phyloP scores from a whole-genome alignment of 139 green algal species.

The Diplosphaera chodatii region DNA sequence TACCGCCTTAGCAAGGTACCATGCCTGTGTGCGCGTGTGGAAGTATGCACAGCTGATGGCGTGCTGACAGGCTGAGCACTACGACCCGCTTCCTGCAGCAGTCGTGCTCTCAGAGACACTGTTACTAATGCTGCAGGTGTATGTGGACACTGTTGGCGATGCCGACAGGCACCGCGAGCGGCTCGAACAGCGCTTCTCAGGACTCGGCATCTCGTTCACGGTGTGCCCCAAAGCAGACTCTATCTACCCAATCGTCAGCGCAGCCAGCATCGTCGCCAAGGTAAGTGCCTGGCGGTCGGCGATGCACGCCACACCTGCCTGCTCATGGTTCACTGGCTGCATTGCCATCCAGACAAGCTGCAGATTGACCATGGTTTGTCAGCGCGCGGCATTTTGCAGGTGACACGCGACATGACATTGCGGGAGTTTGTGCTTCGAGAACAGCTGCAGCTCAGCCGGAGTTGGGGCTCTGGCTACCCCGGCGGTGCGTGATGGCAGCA shows the following conservation, averaged over 20 bases:
- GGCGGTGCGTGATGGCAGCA: too few relatives aligned
- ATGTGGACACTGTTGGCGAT: conserved; percentile 92
- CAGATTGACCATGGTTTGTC: too few relatives aligned
- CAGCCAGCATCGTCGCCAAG: conserved; percentile 92
- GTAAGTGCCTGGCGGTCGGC: conserved; percentile 35
- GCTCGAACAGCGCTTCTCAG: conserved; percentile 49
- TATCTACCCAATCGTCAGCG: conserved; percentile 85
- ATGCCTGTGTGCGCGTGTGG: too few relatives aligned
- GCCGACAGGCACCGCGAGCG: conserved; percentile 50
- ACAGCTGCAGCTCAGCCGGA: background rate
- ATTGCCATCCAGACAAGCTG: too few relatives aligned
- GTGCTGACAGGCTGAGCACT: too few relatives aligned
- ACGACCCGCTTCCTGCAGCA: too few relatives aligned
- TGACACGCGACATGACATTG: conserved; percentile 38
- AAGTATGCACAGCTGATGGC: too few relatives aligned
- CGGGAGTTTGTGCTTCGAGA: conserved; percentile 11
- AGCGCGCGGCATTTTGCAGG: too few relatives aligned
- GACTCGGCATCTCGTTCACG: conserved; percentile 53
- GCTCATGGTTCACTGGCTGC: too few relatives aligned
- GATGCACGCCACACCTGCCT: too few relatives aligned
- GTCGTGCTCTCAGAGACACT: too few relatives aligned
- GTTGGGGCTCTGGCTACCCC: conserved; percentile 65
- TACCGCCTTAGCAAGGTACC: conserved; percentile 59
- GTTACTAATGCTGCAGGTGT: conserved; percentile 69
- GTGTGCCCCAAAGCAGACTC: conserved; percentile 81